Evolutionary conservation across 345 rosid species (phyloP), one percentile per base, ranked within the genome.

Genomic region (Capsella bursapastoris): DNA sequence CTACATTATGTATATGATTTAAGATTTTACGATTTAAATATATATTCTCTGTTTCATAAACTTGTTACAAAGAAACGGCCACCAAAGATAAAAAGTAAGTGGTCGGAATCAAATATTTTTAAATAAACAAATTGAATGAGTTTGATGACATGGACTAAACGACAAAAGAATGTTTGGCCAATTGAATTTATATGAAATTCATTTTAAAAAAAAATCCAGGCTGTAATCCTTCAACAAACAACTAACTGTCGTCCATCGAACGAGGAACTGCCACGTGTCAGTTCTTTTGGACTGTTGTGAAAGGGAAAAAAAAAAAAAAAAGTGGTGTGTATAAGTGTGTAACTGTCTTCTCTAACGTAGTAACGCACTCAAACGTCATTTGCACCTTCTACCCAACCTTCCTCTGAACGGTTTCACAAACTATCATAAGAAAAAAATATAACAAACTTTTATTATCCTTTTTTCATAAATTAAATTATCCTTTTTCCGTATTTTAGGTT

Each of bases 111-210:
- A 37, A 60, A 41, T 0, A 2, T 43, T 65, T 8, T 37, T 29
- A 1, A 2, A 6, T 1, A 69, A 78, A 43, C 13, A 1, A 4
- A 1, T 43, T 1, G 13, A 43, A 10, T 22, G 12, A 10, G 57
- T 63, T 37, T 76, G 82, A 74, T 85, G 92, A 87, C 68, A 40
- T 86, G 92, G 85, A 59, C 5, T 68, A 85, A 81, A 90, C 87
- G 86, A 90, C 91, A 86, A 83, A 65, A 60, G 14, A 27, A 87
- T 14, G 15, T 90, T 87, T 76, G 84, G 87, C 89, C 82, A 88
- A 82, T 82, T 78, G 83, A 22, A 22, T 22, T 22, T 1, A 22
- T 22, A 22, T 22, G 25, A 22, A 1, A 22, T 22, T 22, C 25
- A 22, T 22, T 22, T 22, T 22, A 0, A 1, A 1, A 22, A 22